Evolutionary conservation across 1,284 basidiomycete genomes (phyloP).

Genomic region (Pyrrhoderma lamaoense): DNA sequence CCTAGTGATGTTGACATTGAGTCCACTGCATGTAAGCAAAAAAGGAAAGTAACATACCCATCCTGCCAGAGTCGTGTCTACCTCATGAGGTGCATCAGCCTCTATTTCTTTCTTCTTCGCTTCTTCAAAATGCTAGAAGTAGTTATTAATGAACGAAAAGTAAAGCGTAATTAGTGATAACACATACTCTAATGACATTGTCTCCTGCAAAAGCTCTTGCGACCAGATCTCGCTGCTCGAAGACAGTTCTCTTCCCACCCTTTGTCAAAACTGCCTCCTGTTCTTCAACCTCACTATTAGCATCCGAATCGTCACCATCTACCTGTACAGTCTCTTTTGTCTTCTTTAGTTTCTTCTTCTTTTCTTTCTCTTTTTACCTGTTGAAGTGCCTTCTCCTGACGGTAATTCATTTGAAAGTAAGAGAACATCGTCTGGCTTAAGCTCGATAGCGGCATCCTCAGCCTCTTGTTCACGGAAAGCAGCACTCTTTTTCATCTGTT

Average conservation of each 20-base stretch:
- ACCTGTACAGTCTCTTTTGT: constrained; percentile 23
- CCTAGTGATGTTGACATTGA: constrained; percentile 40
- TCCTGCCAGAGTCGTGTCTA: constrained; percentile 89
- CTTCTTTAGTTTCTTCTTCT: constrained; percentile 18
- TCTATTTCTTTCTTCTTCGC: constrained; percentile 76
- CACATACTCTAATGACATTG: constrained; percentile 77
- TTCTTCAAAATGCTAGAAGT: constrained; percentile 70
- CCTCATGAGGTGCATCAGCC: constrained; percentile 75
- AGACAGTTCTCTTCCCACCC: constrained; percentile 50
- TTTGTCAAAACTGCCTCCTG: constrained; percentile 45
- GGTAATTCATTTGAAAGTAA: constrained; percentile 23
- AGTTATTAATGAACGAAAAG: constrained; percentile 1
- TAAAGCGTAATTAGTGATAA: constrained; percentile 1
- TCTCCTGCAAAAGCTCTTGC: constrained; percentile 95
- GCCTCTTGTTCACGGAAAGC: constrained; percentile 49
- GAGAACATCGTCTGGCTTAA: constrained; percentile 53
- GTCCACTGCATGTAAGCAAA: no score
- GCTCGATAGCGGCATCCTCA: constrained; percentile 76
- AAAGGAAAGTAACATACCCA: constrained; percentile 63
- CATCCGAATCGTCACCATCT: constrained; percentile 44
- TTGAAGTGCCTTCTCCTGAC: constrained; percentile 9
- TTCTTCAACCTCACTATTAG: constrained; percentile 58
- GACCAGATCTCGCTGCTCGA: constrained; percentile 85
- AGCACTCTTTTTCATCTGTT: constrained; percentile 45
- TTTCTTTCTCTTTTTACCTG: constrained; percentile 22